These are phyloP conservation scores for Pleomassaria siparia DNA, from an alignment of 2,329 filamentous ascomycete genomes.

Conservation along the genomic window DNA sequence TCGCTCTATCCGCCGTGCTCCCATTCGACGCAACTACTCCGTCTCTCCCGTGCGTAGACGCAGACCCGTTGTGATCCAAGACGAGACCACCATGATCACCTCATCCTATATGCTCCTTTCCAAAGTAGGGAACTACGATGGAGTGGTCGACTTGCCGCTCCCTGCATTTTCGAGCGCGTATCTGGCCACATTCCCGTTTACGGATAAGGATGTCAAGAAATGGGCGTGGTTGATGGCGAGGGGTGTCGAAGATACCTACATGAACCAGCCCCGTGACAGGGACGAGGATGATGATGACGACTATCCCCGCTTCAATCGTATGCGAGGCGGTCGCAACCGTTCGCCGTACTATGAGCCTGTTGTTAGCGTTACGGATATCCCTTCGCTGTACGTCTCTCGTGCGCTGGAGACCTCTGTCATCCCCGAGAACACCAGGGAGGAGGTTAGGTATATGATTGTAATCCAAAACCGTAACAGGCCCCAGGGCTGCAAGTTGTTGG, in stretches of 20 bases:
- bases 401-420: slow-evolving; percentile 21
- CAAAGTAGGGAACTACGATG: slow-evolving; percentile 18
- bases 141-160: slow-evolving; percentile 19
- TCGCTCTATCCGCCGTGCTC: slow-evolving; percentile 11
- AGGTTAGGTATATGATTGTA: slow-evolving; percentile 19
- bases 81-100: neutral
- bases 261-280: slow-evolving; percentile 10
- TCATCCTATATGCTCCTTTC: slow-evolving; percentile 20
- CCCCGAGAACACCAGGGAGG: slow-evolving; percentile 14
- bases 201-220: slow-evolving; percentile 25
- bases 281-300: slow-evolving; percentile 9
- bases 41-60: slow-evolving; percentile 6
- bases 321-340: slow-evolving; percentile 7
- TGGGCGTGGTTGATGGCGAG: slow-evolving; percentile 23
- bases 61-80: slow-evolving; percentile 2
- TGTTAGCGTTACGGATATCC: slow-evolving; percentile 10
- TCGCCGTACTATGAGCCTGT: slow-evolving; percentile 11
- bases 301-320: slow-evolving; percentile 1
- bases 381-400: slow-evolving; percentile 21
- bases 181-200: slow-evolving; percentile 27
- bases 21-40: slow-evolving; percentile 10
- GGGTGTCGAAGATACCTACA: slow-evolving; percentile 18
- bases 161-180: slow-evolving; percentile 20
- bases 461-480: slow-evolving; percentile 14
- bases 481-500: slow-evolving; percentile 17